Percentiles rank a stretch among this genome's conserved stretches.
Conservation (phyloP, 2,329 filamentous ascomycete genomes). For the Orbilia brochopaga region DNA sequence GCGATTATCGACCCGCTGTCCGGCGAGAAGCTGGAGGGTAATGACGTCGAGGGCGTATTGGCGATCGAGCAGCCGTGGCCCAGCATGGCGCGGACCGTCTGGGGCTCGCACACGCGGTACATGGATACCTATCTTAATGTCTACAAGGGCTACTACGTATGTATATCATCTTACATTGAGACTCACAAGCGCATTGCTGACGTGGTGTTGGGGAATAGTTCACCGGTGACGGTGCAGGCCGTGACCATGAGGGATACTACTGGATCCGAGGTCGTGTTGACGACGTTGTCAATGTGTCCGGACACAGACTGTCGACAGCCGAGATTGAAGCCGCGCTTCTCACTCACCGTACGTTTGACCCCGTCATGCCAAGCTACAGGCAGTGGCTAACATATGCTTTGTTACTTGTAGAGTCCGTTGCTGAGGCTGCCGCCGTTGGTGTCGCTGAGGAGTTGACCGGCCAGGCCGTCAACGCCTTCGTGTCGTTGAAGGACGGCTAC, state of each 20-base stretch:
- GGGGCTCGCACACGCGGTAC: conserved; percentile 96
- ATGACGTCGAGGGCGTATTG: conserved; percentile 95
- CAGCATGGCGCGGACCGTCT: conserved; percentile 97
- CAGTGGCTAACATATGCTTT: not conserved
- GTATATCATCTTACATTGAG: conserved; percentile 57
- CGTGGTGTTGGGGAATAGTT: conserved; percentile 64
- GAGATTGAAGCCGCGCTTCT: conserved; percentile 97
- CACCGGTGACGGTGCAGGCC: conserved; percentile 90
- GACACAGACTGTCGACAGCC: conserved; percentile 92
- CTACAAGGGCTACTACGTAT: conserved; percentile 96
- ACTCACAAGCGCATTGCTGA: conserved; percentile 10
- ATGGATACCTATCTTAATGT: conserved; percentile 99
- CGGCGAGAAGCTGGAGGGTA: conserved; percentile 89
- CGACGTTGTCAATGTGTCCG: conserved; percentile 97
- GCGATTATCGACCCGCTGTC: conserved; percentile 96
- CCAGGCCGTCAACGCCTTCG: conserved; percentile 96
- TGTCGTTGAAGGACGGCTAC: conserved; percentile 84
- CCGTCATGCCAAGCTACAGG: not conserved
- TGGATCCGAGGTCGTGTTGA: conserved; percentile 99
- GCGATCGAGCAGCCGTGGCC: conserved; percentile 98
- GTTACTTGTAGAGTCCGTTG: conserved; percentile 67
- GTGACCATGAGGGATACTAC: conserved; percentile 98
- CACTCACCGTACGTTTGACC: conserved; percentile 71
- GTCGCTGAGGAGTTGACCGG: conserved; percentile 92
- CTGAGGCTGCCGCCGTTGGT: conserved; percentile 93